Conservation (phyloP, 257 asterid species). For the Solanum peruvianum region DNA sequence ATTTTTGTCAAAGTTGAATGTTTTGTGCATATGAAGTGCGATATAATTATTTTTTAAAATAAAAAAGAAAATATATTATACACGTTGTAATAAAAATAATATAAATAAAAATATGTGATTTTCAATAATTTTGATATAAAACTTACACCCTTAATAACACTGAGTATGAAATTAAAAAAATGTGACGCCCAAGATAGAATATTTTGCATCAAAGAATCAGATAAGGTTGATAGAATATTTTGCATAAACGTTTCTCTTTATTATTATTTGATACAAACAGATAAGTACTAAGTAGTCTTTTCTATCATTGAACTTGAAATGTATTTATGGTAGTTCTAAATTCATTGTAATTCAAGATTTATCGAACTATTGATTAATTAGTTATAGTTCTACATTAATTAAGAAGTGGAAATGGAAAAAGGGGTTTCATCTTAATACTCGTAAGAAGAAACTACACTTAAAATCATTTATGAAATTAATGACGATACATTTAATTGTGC, state of each 20-base stretch:
- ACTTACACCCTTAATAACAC: too few relatives aligned
- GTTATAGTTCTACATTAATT: background rate
- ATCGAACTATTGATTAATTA: background rate
- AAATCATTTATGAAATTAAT: background rate
- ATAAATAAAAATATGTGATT: too few relatives aligned
- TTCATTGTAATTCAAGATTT: background rate
- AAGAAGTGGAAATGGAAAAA: background rate
- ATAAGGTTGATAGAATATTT: background rate
- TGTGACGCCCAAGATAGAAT: too few relatives aligned
- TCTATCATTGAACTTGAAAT: background rate
- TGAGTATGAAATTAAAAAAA: too few relatives aligned
- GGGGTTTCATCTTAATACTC: background rate
- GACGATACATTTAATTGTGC: background rate
- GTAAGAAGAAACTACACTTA: background rate
- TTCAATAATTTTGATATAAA: too few relatives aligned
- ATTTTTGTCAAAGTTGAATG: too few relatives aligned
- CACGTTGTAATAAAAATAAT: too few relatives aligned
- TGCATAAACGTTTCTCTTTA: background rate
- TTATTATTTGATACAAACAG: background rate
- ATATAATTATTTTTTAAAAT: too few relatives aligned
- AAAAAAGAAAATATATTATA: too few relatives aligned
- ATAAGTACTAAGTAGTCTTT: background rate
- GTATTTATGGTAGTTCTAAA: background rate
- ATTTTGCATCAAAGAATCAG: background rate
- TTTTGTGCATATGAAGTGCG: too few relatives aligned